phyloP scores from a whole-genome alignment of 2,329 filamentous ascomycete genomes.

The Exophiala sp. region DNA sequence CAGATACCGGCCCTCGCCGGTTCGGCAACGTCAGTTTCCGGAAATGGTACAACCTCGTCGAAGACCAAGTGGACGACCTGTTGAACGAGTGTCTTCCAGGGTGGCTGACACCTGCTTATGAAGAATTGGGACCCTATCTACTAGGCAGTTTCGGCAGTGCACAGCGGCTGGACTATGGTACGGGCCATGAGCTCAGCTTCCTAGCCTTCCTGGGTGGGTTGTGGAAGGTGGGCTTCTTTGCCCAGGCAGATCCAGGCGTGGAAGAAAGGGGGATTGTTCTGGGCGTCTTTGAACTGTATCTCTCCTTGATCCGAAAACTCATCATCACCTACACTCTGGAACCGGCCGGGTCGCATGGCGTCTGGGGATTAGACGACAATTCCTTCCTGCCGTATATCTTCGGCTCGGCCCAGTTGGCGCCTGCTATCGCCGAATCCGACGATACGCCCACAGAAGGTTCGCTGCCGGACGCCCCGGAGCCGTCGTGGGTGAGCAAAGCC shows the following conservation, averaged over 20 bases:
- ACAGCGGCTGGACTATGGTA: constrained; percentile 89
- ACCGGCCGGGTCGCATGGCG: constrained; percentile 90
- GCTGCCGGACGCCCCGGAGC: constrained; percentile 62
- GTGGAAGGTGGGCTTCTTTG: constrained; percentile 85
- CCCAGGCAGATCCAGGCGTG: constrained; percentile 39
- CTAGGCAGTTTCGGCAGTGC: constrained; percentile 80
- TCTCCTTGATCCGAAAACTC: constrained; percentile 71
- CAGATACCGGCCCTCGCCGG: constrained; percentile 74
- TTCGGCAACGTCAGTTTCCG: constrained; percentile 92
- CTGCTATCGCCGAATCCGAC: constrained; percentile 60
- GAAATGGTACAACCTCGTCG: constrained; percentile 69
- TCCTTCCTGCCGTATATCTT: constrained; percentile 92
- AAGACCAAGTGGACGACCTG: constrained; percentile 52
- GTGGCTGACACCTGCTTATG: constrained; percentile 43
- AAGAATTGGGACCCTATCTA: constrained; percentile 73
- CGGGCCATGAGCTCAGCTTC: constrained; percentile 92
- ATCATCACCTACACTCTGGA: constrained; percentile 91
- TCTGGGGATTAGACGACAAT: constrained; percentile 98
- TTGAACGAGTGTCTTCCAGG: constrained; percentile 53
- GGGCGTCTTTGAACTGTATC: constrained; percentile 76
- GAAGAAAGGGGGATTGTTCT: constrained; percentile 75
- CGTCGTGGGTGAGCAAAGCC: constrained; percentile 61
- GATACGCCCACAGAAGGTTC: constrained; percentile 74
- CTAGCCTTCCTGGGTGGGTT: constrained; percentile 81
- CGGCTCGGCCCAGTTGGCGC: constrained; percentile 81